A percentile compares a stretch with the other conserved stretches of the same genome.
Conservation (phyloP, 2,329 filamentous ascomycete genomes). For the Didymella exigua region DNA sequence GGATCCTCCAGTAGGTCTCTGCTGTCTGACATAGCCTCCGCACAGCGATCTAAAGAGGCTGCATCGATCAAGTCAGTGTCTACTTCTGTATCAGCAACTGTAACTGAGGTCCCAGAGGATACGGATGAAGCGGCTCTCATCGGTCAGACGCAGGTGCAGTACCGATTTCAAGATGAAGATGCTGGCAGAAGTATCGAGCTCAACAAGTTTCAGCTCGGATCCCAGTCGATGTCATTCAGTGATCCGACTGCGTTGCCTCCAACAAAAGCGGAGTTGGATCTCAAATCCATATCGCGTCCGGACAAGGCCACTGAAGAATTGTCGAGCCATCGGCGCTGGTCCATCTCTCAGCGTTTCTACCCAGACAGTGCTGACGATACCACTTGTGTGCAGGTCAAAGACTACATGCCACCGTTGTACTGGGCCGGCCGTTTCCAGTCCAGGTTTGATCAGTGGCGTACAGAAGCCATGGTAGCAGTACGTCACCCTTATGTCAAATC, state of each 20-base stretch:
- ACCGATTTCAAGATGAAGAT: neutral
- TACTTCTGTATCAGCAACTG: neutral
- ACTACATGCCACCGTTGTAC: conserved; percentile 42
- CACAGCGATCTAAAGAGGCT: neutral
- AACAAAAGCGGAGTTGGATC: neutral
- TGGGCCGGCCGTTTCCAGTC: conserved; percentile 46
- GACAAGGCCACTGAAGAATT: neutral
- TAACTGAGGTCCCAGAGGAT: neutral
- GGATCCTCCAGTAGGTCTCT: neutral
- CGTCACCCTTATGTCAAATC: conserved; percentile 20
- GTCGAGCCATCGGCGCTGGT: conserved; percentile 12
- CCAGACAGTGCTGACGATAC: conserved; percentile 28
- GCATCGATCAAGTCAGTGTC: neutral
- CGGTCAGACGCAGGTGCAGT: neutral
- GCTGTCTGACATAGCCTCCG: conserved; percentile 3
- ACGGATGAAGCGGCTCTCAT: neutral
- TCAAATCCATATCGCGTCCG: neutral
- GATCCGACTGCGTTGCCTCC: neutral
- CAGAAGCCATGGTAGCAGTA: conserved; percentile 34
- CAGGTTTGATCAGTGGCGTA: conserved; percentile 44
- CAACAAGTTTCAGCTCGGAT: neutral
- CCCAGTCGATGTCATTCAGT: neutral
- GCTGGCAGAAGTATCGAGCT: neutral
- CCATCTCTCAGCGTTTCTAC: conserved; percentile 5
- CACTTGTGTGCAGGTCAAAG: conserved; percentile 34